These are phyloP conservation scores for Vigna angularis DNA, from an alignment of 306 rosid genomes.

Conservation along the genomic window DNA sequence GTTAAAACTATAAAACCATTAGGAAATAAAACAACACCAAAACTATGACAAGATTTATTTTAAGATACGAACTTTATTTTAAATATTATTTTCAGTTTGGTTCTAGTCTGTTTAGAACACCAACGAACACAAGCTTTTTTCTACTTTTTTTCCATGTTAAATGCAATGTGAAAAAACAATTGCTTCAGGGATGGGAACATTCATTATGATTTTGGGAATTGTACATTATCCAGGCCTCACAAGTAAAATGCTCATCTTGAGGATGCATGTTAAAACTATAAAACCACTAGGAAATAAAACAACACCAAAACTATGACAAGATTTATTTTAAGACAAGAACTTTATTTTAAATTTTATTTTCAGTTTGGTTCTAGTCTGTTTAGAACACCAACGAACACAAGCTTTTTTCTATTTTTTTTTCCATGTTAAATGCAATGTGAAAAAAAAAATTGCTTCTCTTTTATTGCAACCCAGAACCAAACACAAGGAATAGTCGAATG, in stretches of 20 bases:
- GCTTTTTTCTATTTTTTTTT: not conserved
- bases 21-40: slow-evolving; percentile 2
- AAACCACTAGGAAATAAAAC: slow-evolving; percentile 14
- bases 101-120: not conserved
- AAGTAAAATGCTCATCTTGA: not conserved
- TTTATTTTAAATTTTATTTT: slow-evolving; percentile 5
- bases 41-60: not conserved
- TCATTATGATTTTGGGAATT: not conserved
- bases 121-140: not conserved
- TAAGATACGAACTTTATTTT: not conserved
- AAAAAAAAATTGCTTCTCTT: too few relatives aligned
- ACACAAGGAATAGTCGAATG: too few relatives aligned
- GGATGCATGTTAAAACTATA: not conserved
- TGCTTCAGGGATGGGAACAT: not conserved
- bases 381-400: not conserved
- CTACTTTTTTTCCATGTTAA: not conserved
- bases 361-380: not conserved
- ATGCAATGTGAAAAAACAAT: too few relatives aligned
- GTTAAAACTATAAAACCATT: not conserved
- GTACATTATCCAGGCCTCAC: slow-evolving; percentile 13
- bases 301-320: not conserved
- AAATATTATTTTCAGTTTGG: not conserved
- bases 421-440: not conserved
- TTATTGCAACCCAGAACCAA: too few relatives aligned
- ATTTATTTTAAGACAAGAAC: not conserved